phyloP scores from a whole-genome alignment of 176 grass and related monocot genomes.

The Panicum miliaceum region DNA sequence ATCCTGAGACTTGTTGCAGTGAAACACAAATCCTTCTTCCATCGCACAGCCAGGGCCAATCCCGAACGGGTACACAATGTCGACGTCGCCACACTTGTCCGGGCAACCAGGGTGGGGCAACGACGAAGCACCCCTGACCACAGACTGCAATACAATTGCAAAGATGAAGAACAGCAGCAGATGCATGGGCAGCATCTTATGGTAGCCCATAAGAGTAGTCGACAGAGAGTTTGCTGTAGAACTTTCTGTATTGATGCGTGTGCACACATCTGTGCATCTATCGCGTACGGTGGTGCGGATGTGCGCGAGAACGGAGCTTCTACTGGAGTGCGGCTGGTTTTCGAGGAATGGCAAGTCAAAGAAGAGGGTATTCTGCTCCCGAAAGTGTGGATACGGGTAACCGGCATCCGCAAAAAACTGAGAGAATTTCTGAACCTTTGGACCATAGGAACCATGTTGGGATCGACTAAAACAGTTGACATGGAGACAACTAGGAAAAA shows the following conservation, averaged over 20 bases:
- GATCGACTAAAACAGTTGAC: too few species aligned
- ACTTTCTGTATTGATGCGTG: background rate
- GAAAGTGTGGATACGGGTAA: too few species aligned
- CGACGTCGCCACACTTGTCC: background rate
- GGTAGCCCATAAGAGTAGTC: too few species aligned
- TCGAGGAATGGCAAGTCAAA: too few species aligned
- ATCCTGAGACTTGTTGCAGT: conserved; percentile 1
- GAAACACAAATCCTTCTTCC: background rate
- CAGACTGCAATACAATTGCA: background rate
- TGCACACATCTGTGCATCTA: background rate
- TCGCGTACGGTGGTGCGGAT: too few species aligned
- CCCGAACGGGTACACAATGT: background rate
- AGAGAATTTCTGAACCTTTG: too few species aligned
- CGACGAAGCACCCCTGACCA: background rate
- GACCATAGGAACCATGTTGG: too few species aligned
- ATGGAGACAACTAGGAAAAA: too few species aligned
- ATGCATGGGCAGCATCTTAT: background rate
- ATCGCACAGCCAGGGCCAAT: conserved; percentile 6
- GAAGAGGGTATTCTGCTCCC: too few species aligned
- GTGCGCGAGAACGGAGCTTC: too few species aligned
- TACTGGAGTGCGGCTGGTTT: too few species aligned
- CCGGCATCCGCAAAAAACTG: too few species aligned
- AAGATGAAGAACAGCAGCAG: background rate
- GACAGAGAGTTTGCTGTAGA: background rate
- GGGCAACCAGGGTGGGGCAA: background rate